Percentiles rank a stretch among this genome's conserved stretches.
phyloP scores from a whole-genome alignment of 2,329 filamentous ascomycete species.

The Neofusicoccum laricinum region DNA sequence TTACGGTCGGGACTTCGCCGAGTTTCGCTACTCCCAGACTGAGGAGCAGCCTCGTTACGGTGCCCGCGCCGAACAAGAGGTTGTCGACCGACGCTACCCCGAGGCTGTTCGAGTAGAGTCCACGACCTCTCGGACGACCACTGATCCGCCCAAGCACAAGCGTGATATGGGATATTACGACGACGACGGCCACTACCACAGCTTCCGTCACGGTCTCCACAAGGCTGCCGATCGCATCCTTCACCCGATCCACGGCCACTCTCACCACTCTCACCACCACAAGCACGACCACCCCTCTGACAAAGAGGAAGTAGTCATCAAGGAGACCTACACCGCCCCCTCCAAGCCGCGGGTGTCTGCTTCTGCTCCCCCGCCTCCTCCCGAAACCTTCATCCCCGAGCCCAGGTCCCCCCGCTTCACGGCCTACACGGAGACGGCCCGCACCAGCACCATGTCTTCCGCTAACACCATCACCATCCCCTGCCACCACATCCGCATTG shows the following conservation, averaged over 20 bases:
- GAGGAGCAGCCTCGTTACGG: conserved; percentile 27
- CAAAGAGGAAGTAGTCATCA: conserved; percentile 48
- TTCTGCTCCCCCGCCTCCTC: conserved; percentile 32
- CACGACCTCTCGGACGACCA: conserved; percentile 47
- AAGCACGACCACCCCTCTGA: conserved; percentile 34
- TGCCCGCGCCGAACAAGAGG: conserved; percentile 35
- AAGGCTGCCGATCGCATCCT: conserved; percentile 63
- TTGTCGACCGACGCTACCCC: conserved; percentile 38
- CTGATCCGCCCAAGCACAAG: conserved; percentile 50
- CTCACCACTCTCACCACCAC: conserved; percentile 49
- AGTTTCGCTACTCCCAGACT: conserved; percentile 17
- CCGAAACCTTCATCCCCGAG: conserved; percentile 20
- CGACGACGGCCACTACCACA: conserved; percentile 74
- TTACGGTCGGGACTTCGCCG: conserved; percentile 23
- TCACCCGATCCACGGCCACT: conserved; percentile 59
- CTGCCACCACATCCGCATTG: conserved; percentile 98
- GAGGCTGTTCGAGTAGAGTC: conserved; percentile 50
- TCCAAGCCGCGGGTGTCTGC: conserved; percentile 35
- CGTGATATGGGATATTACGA: conserved; percentile 78
- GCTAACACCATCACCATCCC: conserved; percentile 95
- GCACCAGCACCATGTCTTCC: conserved; percentile 46
- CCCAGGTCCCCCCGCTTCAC: conserved; percentile 24
- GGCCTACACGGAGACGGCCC: neutral
- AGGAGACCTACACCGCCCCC: conserved; percentile 39
- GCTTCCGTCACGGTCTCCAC: conserved; percentile 68